These are phyloP conservation scores for Cutaneotrichosporon dermatis DNA, from an alignment of 1,284 basidiomycete genomes.

Conservation along the genomic window DNA sequence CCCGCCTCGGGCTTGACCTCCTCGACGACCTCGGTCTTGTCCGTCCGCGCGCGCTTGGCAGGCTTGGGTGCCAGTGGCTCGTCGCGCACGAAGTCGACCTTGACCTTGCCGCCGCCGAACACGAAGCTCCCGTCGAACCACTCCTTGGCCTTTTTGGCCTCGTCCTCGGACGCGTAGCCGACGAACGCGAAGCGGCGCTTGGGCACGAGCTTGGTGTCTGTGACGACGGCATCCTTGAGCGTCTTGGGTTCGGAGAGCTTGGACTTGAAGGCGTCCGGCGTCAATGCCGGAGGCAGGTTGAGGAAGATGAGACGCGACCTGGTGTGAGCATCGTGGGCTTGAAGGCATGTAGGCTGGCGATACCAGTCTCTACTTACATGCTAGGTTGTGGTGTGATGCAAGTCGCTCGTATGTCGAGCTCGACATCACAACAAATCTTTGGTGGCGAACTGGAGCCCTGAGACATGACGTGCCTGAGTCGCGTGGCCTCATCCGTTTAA, in stretches of 20 bases:
- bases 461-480: neutral
- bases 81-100: constrained; percentile 68
- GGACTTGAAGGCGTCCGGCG: constrained; percentile 58
- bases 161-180: constrained; percentile 75
- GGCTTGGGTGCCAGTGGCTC: constrained; percentile 45
- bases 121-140: constrained; percentile 81
- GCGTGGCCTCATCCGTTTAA: neutral
- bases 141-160: constrained; percentile 69
- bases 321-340: constrained; percentile 2
- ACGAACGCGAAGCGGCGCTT: constrained; percentile 89
- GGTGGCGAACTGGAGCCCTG: neutral
- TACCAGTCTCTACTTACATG: neutral
- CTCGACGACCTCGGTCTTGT: constrained; percentile 8
- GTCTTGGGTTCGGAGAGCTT: constrained; percentile 44
- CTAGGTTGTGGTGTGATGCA: too few relatives aligned
- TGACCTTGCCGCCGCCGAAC: constrained; percentile 69
- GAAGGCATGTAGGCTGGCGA: neutral
- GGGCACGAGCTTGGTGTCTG: constrained; percentile 78
- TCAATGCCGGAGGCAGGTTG: constrained; percentile 68
- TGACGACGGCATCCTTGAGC: constrained; percentile 54
- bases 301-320: constrained; percentile 87
- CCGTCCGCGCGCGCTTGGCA: constrained; percentile 21
- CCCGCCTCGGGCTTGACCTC: constrained; percentile 10
- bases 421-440: constrained; percentile 4
- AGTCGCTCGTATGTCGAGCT: too few relatives aligned